Base-by-base conservation (phyloP, 768 basidiomycete species). In the Leccinum rimulosum region DNA sequence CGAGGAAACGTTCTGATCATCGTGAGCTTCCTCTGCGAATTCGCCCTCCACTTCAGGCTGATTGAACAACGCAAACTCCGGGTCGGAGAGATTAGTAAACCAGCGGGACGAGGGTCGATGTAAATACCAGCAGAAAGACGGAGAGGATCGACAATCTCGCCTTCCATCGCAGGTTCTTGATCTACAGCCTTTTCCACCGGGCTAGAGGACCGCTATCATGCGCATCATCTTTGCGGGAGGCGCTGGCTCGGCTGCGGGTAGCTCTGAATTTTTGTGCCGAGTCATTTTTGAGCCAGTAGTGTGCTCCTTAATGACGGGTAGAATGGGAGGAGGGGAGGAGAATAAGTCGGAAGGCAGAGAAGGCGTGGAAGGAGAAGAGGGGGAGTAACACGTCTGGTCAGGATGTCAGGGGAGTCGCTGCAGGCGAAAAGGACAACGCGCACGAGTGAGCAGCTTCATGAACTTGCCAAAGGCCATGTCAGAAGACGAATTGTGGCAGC, bases 101-200 rank as follows among this genome's bases (percentile, higher is more conserved):
- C 86, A 15, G 87, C 79, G 12, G 89, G 89, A 28, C 89, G 89
- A 30, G 87, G 85, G 60, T 89, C 88, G 54, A 88, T 88, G 69
- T 85, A 89, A 50, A 88, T 84, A 30, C 83, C 88, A 66, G 84
- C 84, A 27, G 81, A 84, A 55, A 84, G 81, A 70, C 83, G 80
- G 67, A 83, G 82, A n/a, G 81, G 81, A 69, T 85, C 79, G 53
- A 48, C 52, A 2, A 48, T 40, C 48, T 63, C 68, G 49, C 55
- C 64, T 52, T 58, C 64, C 27, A 56, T 52, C 52, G 35, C 58
- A 27, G 47, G 28, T 31, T 15, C 55, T 22, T 60, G 63, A 17
- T 64, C 69, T 17, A 28, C 49, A 31, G 31, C 49, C 12, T 61
- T 65, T 48, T 62, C 62, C 33, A 61, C 63, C 25, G 64, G 7